These are phyloP conservation scores for Marasmius oreades DNA, from an alignment of 1,284 basidiomycete species.

Conservation along the genomic window DNA sequence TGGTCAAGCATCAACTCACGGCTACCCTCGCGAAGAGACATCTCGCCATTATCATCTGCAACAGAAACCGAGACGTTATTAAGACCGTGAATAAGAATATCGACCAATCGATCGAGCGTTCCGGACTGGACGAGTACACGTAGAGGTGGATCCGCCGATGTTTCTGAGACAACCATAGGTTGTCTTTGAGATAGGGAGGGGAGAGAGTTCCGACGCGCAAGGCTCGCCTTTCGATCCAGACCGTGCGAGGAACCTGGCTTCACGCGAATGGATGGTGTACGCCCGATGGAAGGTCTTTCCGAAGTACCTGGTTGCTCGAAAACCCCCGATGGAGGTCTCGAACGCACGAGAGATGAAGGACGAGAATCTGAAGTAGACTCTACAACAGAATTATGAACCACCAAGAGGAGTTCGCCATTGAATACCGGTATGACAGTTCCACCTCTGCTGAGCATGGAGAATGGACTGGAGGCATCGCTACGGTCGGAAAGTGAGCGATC, in stretches of 20 bases:
- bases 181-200: conserved; percentile 67
- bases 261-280: conserved; percentile 71
- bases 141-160: conserved; percentile 61
- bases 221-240: conserved; percentile 69
- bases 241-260: conserved; percentile 62
- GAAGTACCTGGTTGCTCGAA: conserved; percentile 33
- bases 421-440: conserved; percentile 71
- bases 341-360: conserved; percentile 54
- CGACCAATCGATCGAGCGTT: conserved; percentile 68
- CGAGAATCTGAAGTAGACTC: conserved; percentile 47
- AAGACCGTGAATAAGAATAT: conserved; percentile 73
- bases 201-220: conserved; percentile 70
- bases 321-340: conserved; percentile 61
- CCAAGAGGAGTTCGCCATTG: conserved; percentile 67
- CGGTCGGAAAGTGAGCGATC: conserved; percentile 27
- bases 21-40: conserved; percentile 64
- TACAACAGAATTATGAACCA: conserved; percentile 47
- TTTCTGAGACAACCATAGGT: conserved; percentile 53
- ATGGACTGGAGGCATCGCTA: conserved; percentile 27
- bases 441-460: conserved; percentile 48
- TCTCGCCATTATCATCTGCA: conserved; percentile 81
- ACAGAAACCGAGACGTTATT: conserved; percentile 73
- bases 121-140: conserved; percentile 75
- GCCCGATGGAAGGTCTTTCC: conserved; percentile 43
- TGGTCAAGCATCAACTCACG: conserved; percentile 68